Base-by-base conservation (phyloP, 2,329 filamentous ascomycete species). In the Xylaria polymorpha region DNA sequence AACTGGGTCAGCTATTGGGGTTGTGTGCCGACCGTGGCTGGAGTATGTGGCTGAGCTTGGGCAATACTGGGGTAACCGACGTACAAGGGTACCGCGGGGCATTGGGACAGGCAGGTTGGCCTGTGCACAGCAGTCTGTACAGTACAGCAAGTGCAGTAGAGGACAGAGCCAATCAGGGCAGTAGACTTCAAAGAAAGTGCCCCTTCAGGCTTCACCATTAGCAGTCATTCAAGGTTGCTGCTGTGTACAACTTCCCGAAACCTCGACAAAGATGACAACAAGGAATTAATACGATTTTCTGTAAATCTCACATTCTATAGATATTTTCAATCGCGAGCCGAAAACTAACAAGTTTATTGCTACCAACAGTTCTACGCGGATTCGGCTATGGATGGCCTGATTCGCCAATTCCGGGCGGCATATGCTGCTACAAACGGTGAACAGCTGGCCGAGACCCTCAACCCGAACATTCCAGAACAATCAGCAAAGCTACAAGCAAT, bases 341-440 rank as follows among this genome's bases (percentile, higher is more conserved):
- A 41, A 61, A 29, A 63, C 12, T 12, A 14, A 44, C 39, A 7
- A 44, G 7, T 15, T 10, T 32, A 20, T n/a, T 50, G 8, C 50
- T 20, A 44, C 50, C 57, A 8, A 9, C 18, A 55, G 51, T 43
- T 32, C 25, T 29, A 58, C 50, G 51, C 61, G 25, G 4, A 43
- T 60, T 18, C 50, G 60, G 58, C 67, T 67, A 77, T 97, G 94
- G 90, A 94, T 77, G 82, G 85, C 61, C 83, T 96, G 61, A 92
- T 97, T 76, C 83, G 85, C 50, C 89, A 92, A 68, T 97, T 97
- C 79, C 88, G 87, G 64, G 82, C 87, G 66, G 93, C 93, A 46
- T 87, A 94, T 76, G 80, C 83, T 57, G 80, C 83, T 37, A 85
- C 86, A 66, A 88, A 92, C 78, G 94, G 94, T 69, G 91, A 92